Evolutionary conservation across 179 eudicot genomes (phyloP).

Genomic region (Amaranthus tricolor): DNA sequence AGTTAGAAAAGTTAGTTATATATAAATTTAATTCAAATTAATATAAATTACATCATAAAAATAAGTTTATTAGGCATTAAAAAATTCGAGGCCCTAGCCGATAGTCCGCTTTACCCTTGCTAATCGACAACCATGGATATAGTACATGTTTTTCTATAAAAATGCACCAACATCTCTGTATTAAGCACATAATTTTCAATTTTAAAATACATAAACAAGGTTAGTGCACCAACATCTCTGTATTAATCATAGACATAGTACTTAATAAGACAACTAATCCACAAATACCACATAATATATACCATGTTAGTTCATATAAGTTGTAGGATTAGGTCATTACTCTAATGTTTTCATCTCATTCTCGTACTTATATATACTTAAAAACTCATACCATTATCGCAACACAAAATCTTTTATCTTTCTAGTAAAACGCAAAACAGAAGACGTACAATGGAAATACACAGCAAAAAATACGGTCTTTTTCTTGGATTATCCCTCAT

Average conservation of each 20-base stretch:
- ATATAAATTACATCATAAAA: too few relatives aligned
- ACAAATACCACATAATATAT: conserved; percentile 9
- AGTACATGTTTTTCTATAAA: not conserved
- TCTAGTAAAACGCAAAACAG: conserved; percentile 13
- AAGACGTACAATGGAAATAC: conserved; percentile 30
- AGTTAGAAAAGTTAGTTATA: too few relatives aligned
- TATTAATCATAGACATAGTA: conserved; percentile 18
- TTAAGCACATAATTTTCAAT: not conserved
- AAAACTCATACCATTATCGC: not conserved
- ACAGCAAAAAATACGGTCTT: conserved; percentile 2
- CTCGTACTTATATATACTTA: conserved; percentile 22
- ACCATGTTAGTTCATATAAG: conserved; percentile 12
- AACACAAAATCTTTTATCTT: conserved; percentile 15
- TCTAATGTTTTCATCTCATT: not conserved
- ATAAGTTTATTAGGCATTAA: too few relatives aligned
- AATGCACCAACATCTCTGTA: not conserved
- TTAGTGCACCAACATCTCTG: conserved; percentile 45
- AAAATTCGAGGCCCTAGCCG: too few relatives aligned
- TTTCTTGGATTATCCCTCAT: conserved; percentile 31
- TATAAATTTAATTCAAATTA: too few relatives aligned
- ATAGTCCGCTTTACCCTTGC: too few relatives aligned
- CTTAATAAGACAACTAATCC: conserved; percentile 27
- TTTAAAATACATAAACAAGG: not conserved
- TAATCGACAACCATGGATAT: too few relatives aligned
- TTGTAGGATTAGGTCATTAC: conserved; percentile 6